Evolutionary conservation across 108 stramenopile species (phyloP).

Genomic region (Nitzschia inconspicua): DNA sequence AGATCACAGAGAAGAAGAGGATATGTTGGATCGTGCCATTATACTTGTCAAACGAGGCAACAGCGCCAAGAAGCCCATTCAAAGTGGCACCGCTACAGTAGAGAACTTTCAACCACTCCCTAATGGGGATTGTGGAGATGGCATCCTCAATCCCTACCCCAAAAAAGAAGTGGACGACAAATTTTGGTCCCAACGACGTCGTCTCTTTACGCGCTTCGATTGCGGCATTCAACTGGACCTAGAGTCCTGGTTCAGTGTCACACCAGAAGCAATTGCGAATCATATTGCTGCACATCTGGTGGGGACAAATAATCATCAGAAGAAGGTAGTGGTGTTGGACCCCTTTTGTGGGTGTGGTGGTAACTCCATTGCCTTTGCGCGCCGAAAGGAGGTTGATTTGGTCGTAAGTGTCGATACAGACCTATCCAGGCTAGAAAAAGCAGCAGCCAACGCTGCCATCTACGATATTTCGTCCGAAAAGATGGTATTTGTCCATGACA

Average conservation of each 20-base stretch:
- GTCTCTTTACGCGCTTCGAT: constrained; percentile 74
- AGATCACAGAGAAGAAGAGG: too few species aligned
- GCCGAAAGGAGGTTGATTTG: constrained; percentile 27
- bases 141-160: constrained; percentile 69
- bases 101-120: constrained; percentile 38
- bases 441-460: constrained; percentile 67
- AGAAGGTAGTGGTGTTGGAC: constrained; percentile 64
- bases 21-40: too few species aligned
- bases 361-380: constrained; percentile 76
- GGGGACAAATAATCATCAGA: not conserved
- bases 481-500: constrained; percentile 63
- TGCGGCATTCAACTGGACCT: constrained; percentile 73
- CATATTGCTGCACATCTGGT: constrained; percentile 48
- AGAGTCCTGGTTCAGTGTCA: constrained; percentile 77
- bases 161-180: constrained; percentile 66
- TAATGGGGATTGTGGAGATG: constrained; percentile 72
- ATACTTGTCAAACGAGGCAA: too few species aligned
- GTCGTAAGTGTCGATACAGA: constrained; percentile 72
- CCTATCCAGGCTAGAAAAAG: constrained; percentile 50
- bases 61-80: too few species aligned
- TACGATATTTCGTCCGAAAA: constrained; percentile 51
- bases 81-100: too few species aligned
- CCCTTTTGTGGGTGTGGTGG: constrained; percentile 87
- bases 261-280: constrained; percentile 78
- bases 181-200: constrained; percentile 79